Evolutionary conservation across 2,329 filamentous ascomycete species (phyloP).

Genomic region (Exophiala sp.): DNA sequence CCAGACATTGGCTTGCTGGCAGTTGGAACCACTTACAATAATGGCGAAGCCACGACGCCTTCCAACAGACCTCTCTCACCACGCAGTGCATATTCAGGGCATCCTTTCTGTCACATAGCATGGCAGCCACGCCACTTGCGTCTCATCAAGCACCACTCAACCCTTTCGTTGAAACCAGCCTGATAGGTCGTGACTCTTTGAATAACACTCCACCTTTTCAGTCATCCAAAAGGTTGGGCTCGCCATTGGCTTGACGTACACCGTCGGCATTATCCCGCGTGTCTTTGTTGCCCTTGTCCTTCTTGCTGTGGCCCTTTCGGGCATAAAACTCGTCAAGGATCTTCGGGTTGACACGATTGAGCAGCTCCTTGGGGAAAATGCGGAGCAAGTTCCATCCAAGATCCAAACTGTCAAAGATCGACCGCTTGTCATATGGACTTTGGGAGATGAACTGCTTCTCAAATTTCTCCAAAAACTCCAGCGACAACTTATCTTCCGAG

Average conservation of each 20-base stretch:
- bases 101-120: too few relatives aligned
- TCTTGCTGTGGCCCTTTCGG: conserved; percentile 34
- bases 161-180: too few relatives aligned
- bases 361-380: conserved; percentile 95
- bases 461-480: conserved; percentile 98
- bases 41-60: too few relatives aligned
- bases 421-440: conserved; percentile 83
- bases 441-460: conserved; percentile 92
- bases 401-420: conserved; percentile 89
- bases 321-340: conserved; percentile 75
- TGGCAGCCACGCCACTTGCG: too few relatives aligned
- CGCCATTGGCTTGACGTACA: conserved; percentile 29
- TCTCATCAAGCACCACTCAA: neutral
- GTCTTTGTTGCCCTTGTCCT: conserved; percentile 39
- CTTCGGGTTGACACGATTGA: conserved; percentile 89
- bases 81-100: too few relatives aligned
- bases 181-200: neutral
- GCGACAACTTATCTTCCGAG: conserved; percentile 90
- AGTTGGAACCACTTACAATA: too few relatives aligned
- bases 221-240: conserved; percentile 23
- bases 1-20: too few relatives aligned
- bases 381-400: conserved; percentile 92
- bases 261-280: conserved; percentile 39
- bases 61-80: too few relatives aligned
- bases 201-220: conserved; percentile 2